These are phyloP conservation scores for Plasmodium gonderi DNA, from an alignment of 169 alveolate genomes.

Conservation along the genomic window DNA sequence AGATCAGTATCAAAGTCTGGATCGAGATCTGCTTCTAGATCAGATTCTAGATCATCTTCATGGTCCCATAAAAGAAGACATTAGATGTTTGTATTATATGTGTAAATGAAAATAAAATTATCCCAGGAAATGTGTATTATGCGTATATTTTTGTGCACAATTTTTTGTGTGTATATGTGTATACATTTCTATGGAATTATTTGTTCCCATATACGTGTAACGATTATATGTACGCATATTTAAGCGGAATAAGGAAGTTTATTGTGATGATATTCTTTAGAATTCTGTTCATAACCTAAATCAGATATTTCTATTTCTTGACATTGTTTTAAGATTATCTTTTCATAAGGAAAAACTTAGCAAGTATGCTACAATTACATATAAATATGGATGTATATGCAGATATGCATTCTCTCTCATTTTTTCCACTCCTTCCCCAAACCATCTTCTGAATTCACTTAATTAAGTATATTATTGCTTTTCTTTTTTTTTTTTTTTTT, in stretches of 20 bases:
- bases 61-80: conserved; percentile 73
- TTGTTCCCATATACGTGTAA: background rate
- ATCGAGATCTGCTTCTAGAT: conserved; percentile 37
- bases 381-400: background rate
- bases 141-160: background rate
- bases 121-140: background rate
- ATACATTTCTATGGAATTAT: background rate
- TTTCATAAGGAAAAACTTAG: background rate
- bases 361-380: background rate
- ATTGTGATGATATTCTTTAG: background rate
- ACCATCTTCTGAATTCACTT: background rate
- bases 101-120: background rate
- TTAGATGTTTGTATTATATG: conserved; percentile 7
- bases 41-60: conserved; percentile 69
- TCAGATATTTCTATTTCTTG: background rate
- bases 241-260: background rate
- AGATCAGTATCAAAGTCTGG: conserved; percentile 66
- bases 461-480: background rate
- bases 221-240: background rate
- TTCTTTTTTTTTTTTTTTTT: background rate
- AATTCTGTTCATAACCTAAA: background rate
- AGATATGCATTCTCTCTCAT: background rate
- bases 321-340: background rate
- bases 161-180: background rate
- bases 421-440: background rate